Evolutionary conservation across 2,329 filamentous ascomycete genomes (phyloP).

Genomic region (Ascosphaera acerosa): DNA sequence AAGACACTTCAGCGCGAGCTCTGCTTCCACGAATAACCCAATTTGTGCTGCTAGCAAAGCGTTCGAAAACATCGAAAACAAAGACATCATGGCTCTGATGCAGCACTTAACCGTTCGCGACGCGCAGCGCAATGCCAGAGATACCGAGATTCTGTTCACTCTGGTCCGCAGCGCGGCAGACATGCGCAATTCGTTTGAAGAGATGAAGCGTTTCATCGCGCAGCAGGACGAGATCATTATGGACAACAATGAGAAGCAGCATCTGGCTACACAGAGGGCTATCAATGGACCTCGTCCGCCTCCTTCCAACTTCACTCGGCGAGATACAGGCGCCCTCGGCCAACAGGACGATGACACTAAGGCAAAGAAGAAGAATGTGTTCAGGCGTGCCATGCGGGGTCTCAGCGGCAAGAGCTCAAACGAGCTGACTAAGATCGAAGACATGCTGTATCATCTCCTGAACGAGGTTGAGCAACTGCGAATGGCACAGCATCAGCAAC

Average conservation of each 20-base stretch:
- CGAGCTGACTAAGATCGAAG: constrained; percentile 69
- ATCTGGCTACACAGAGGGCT: constrained; percentile 60
- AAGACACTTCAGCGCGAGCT: not conserved
- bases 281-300: constrained; percentile 70
- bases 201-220: constrained; percentile 77
- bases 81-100: constrained; percentile 93
- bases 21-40: constrained; percentile 17
- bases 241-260: constrained; percentile 63
- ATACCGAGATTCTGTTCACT: constrained; percentile 88
- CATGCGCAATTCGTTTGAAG: constrained; percentile 90
- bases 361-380: constrained; percentile 76
- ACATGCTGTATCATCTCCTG: constrained; percentile 76
- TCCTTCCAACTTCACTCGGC: constrained; percentile 38
- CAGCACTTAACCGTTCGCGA: constrained; percentile 96
- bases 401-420: constrained; percentile 68
- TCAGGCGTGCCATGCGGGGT: constrained; percentile 77
- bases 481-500: constrained; percentile 21
- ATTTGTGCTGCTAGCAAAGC: constrained; percentile 75
- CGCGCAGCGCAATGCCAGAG: constrained; percentile 81
- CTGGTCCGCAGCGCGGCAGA: constrained; percentile 83
- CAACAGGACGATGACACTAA: constrained; percentile 32
- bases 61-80: constrained; percentile 78
- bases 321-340: constrained; percentile 22
- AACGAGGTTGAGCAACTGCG: constrained; percentile 75
- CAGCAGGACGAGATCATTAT: constrained; percentile 80